Evolutionary conservation across 2,329 filamentous ascomycete genomes (phyloP).

Genomic region (Sporothrix euskadiensis): DNA sequence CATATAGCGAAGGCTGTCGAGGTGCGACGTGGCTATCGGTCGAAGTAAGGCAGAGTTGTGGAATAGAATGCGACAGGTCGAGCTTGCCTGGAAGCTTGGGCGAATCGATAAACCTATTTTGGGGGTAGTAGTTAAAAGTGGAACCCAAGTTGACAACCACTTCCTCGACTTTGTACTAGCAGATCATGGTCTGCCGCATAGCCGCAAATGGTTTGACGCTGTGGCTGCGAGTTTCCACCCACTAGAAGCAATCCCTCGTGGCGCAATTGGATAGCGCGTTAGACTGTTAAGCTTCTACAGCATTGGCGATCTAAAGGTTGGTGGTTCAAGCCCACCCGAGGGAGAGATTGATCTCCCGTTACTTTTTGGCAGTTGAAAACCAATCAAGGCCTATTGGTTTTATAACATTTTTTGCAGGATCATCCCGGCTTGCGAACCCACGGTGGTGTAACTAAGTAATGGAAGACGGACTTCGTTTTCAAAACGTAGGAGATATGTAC

Average conservation of each 20-base stretch:
- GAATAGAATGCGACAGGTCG: neutral
- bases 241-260: slow-evolving; percentile 23
- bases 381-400: too few species aligned
- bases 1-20: neutral
- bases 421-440: too few species aligned
- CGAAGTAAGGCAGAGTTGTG: neutral
- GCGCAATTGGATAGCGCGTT: slow-evolving; percentile 31
- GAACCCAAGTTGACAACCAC: neutral
- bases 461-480: neutral
- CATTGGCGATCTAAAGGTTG: slow-evolving; percentile 22
- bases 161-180: neutral
- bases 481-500: neutral
- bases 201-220: neutral
- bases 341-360: slow-evolving; percentile 12
- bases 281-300: slow-evolving; percentile 26
- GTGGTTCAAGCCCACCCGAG: slow-evolving; percentile 29
- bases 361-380: neutral
- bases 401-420: too few species aligned
- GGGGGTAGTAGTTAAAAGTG: neutral
- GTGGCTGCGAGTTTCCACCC: neutral
- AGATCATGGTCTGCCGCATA: neutral
- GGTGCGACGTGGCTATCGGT: neutral
- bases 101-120: neutral
- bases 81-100: neutral
- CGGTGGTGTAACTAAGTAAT: too few species aligned